Conservation (phyloP, 129 eudicot genomes). For the Pulicaria dysenterica region DNA sequence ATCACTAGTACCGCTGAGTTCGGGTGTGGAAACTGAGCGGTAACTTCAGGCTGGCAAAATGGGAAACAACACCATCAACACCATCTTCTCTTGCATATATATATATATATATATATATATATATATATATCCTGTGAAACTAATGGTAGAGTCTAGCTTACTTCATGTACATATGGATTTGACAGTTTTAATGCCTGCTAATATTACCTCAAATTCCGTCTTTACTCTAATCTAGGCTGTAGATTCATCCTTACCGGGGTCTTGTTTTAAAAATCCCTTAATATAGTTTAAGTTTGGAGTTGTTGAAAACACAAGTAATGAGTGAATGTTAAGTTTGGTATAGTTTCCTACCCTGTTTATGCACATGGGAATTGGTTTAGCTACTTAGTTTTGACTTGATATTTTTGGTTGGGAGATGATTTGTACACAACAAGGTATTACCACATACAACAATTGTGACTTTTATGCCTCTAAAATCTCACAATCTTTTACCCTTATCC, state of each 20-base stretch:
- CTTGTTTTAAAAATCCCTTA: conserved; percentile 23
- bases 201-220: conserved; percentile 2
- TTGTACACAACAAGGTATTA: no score
- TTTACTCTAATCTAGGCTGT: conserved; percentile 24
- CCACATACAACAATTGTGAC: no score
- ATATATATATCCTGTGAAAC: no score
- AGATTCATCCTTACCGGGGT: conserved; percentile 22
- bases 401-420: no score
- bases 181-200: conserved; percentile 17
- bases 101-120: not conserved
- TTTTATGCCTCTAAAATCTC: no score
- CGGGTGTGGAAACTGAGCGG: conserved; percentile 33
- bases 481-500: no score
- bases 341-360: not conserved
- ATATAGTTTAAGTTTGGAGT: conserved; percentile 7
- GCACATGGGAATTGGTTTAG: not conserved
- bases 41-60: not conserved
- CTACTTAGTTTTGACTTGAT: not conserved
- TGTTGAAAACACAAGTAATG: conserved; percentile 22
- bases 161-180: conserved; percentile 36
- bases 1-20: conserved; percentile 30
- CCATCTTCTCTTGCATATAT: conserved; percentile 35
- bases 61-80: conserved; percentile 12
- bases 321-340: conserved; percentile 11
- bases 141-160: conserved; percentile 18